Evolutionary conservation across 176 grass and related monocot species (phyloP).

Genomic region (Oropetium thomaeum): DNA sequence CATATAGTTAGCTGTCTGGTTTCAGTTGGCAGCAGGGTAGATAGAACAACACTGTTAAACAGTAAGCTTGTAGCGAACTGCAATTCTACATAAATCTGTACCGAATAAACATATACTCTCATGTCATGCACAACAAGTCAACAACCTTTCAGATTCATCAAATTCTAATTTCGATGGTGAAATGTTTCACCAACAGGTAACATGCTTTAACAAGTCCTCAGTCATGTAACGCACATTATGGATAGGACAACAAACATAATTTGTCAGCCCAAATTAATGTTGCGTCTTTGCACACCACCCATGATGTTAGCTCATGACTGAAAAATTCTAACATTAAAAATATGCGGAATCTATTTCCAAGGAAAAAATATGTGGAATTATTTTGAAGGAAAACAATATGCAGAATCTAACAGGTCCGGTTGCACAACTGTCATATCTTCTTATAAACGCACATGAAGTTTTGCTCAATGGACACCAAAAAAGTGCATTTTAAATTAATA

Average conservation of each 20-base stretch:
- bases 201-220: neutral
- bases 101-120: neutral
- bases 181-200: neutral
- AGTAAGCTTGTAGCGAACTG: neutral
- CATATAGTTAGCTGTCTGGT: neutral
- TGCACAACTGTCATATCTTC: neutral
- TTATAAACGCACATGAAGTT: neutral
- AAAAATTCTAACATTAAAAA: neutral
- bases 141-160: neutral
- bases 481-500: neutral
- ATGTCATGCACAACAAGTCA: neutral
- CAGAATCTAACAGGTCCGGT: neutral
- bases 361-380: no score
- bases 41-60: neutral
- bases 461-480: neutral
- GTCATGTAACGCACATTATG: neutral
- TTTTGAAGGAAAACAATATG: neutral
- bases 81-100: neutral
- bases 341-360: neutral
- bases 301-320: neutral
- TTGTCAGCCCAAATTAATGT: neutral
- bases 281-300: neutral
- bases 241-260: no score
- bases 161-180: neutral
- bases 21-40: neutral